Conservation (phyloP, 495 filamentous ascomycete genomes). For the Ascobolus immersus region DNA sequence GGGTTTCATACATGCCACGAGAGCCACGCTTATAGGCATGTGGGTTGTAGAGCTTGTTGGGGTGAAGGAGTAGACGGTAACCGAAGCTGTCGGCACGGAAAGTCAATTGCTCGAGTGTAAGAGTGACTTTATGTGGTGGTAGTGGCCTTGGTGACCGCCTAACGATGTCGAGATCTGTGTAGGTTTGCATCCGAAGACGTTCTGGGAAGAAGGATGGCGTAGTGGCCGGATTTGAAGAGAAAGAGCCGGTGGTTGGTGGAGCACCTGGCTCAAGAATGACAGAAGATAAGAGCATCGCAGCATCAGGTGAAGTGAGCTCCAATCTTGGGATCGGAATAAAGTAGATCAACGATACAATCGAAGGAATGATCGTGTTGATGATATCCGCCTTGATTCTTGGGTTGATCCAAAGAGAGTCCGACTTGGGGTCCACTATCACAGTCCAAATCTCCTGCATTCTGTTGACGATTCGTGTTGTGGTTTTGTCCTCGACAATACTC, state of each 20-base stretch:
- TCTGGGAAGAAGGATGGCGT: constrained; percentile 88
- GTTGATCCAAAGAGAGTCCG: no score
- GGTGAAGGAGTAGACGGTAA: constrained; percentile 35
- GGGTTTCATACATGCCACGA: constrained; percentile 46
- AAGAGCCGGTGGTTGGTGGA: constrained; percentile 56
- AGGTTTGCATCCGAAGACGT: constrained; percentile 51
- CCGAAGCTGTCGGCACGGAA: constrained; percentile 64
- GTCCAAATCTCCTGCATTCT: constrained; percentile 37
- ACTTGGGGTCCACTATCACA: no score
- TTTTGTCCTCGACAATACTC: constrained; percentile 40
- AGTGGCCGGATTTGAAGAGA: no score
- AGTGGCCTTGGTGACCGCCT: constrained; percentile 39
- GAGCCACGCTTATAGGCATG: no score
- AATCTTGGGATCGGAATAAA: constrained; percentile 75
- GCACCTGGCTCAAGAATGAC: constrained; percentile 69
- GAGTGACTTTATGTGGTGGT: constrained; percentile 35
- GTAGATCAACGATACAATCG: no score
- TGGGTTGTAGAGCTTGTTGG: constrained; percentile 43
- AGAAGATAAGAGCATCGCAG: constrained; percentile 73
- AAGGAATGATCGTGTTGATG: no score
- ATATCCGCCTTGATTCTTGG: no score
- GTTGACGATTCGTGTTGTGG: constrained; percentile 37
- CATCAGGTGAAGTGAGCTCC: constrained; percentile 54
- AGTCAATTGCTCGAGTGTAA: constrained; percentile 56
- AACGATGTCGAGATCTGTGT: constrained; percentile 61